Evolutionary conservation across 179 eudicot species (phyloP).

Genomic region (Actinidia chinensis): DNA sequence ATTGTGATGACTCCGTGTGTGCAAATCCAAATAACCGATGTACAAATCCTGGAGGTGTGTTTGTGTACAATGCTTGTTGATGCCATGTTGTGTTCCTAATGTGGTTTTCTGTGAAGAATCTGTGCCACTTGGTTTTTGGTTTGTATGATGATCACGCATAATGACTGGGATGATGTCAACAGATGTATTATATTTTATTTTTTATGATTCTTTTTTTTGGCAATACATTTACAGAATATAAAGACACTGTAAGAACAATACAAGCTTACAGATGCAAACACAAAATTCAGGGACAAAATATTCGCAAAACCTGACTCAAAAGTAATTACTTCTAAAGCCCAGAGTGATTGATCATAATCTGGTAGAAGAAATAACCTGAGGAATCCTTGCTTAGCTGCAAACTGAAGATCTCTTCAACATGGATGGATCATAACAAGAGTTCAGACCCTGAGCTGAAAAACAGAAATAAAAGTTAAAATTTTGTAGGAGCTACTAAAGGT

Average conservation of each 20-base stretch:
- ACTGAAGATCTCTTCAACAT: not conserved
- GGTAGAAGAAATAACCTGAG: not conserved
- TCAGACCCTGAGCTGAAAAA: not conserved
- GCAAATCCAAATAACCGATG: not conserved
- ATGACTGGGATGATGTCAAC: not conserved
- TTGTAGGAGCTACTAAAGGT: no score
- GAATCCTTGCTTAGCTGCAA: constrained; percentile 7
- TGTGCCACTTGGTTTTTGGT: not conserved
- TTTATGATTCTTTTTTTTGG: not conserved
- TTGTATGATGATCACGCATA: constrained; percentile 1
- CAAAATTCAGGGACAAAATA: not conserved
- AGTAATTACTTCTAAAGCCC: not conserved
- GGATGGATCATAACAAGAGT: not conserved
- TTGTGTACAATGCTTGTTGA: not conserved
- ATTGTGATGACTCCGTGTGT: not conserved
- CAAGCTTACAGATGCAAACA: not conserved
- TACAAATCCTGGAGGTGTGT: not conserved
- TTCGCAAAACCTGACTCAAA: not conserved
- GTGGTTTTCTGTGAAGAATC: constrained; percentile 5
- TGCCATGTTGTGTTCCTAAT: not conserved
- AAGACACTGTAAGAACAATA: not conserved
- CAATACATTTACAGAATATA: not conserved
- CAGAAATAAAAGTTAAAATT: not conserved
- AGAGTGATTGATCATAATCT: not conserved
- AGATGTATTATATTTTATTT: not conserved